Conservation (phyloP, 1,284 basidiomycete species). For the Cryptococcus hybrid region DNA sequence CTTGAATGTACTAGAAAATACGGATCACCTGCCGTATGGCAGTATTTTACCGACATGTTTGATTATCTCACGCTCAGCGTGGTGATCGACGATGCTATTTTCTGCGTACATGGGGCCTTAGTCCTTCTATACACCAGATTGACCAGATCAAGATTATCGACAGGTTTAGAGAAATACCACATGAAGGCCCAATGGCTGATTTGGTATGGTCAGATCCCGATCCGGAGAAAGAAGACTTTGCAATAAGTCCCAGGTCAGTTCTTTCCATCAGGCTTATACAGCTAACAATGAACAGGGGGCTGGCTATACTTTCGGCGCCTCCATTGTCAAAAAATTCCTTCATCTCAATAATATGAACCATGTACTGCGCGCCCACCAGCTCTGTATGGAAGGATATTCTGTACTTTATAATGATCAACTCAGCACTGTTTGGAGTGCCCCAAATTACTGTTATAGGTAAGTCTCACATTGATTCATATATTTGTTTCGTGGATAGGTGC, state of each 20-base stretch:
- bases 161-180: constrained; percentile 98
- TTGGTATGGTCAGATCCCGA: constrained; percentile 99
- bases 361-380: constrained; percentile 95
- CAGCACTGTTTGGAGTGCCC: constrained; percentile 97
- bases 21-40: constrained; percentile 94
- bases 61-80: constrained; percentile 97
- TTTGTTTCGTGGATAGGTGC: constrained; percentile 58
- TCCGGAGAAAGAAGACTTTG: constrained; percentile 98
- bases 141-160: constrained; percentile 99
- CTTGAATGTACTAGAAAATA: constrained; percentile 98
- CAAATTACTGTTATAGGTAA: constrained; percentile 80
- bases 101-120: constrained; percentile 99
- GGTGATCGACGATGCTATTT: constrained; percentile 98
- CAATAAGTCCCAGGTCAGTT: constrained; percentile 88
- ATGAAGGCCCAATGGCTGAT: constrained; percentile 99
- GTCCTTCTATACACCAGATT: constrained; percentile 97
- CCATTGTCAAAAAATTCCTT: constrained; percentile 97
- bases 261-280: not conserved
- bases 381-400: constrained; percentile 98
- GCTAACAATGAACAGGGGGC: constrained; percentile 59
- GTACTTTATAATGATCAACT: constrained; percentile 93
- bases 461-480: constrained; percentile 7
- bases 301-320: constrained; percentile 97
- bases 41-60: constrained; percentile 99
- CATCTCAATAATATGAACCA: constrained; percentile 95